Evolutionary conservation across 139 green algal genomes (phyloP).

Genomic region (Eudorina sp.): DNA sequence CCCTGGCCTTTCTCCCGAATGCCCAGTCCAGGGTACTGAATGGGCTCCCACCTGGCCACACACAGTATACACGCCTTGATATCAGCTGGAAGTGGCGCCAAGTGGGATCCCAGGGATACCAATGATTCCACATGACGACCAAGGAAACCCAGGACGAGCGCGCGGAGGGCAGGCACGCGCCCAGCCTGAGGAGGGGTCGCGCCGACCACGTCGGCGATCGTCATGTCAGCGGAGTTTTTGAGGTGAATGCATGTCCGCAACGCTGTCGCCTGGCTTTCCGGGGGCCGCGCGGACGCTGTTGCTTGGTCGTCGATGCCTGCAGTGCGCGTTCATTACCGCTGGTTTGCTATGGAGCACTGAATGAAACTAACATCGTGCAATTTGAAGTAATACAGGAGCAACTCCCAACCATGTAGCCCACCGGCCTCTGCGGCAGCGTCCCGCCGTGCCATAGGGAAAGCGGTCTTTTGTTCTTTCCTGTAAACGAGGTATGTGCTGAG

Average conservation of each 20-base stretch:
- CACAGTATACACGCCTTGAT: slow-evolving; percentile 29
- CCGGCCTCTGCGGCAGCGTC: too few relatives aligned
- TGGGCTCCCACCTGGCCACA: background rate
- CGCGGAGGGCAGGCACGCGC: slow-evolving; percentile 9
- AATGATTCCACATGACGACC: background rate
- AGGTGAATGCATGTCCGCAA: background rate
- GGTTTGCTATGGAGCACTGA: background rate
- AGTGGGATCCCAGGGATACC: background rate
- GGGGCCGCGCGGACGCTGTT: background rate
- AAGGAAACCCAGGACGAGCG: background rate
- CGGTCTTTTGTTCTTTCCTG: too few relatives aligned
- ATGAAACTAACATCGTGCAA: too few relatives aligned
- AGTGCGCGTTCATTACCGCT: background rate
- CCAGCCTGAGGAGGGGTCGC: background rate
- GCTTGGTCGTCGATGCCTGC: background rate
- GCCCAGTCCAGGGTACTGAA: background rate
- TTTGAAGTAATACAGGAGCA: too few relatives aligned
- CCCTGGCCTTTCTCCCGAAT: too few relatives aligned
- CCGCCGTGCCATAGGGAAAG: too few relatives aligned
- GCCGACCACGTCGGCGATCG: background rate
- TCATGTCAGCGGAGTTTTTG: background rate
- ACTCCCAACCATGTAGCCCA: too few relatives aligned
- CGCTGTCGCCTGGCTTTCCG: background rate
- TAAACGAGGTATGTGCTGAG: too few relatives aligned
- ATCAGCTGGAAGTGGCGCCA: slow-evolving; percentile 5